Percentiles rank a stretch among this genome's conserved stretches.
phyloP scores from a whole-genome alignment of 164 flowering plant species.

The Vitis cinerea region DNA sequence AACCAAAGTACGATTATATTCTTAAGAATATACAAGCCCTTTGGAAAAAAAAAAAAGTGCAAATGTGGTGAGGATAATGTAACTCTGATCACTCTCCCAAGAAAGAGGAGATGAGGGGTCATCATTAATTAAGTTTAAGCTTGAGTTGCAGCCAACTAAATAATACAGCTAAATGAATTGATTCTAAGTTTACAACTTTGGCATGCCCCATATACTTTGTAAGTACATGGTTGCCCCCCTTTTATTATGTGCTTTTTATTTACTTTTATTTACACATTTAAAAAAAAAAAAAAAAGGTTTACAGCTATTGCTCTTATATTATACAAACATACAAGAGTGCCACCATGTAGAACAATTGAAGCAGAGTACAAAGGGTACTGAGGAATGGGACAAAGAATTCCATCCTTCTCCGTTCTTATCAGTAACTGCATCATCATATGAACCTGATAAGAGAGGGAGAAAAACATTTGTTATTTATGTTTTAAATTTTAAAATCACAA shows the following conservation, averaged over 20 bases:
- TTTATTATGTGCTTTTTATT: too few species aligned
- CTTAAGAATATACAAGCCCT: neutral
- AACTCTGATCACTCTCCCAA: too few species aligned
- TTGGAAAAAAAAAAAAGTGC: too few species aligned
- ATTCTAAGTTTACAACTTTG: too few species aligned
- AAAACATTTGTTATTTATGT: slow-evolving; percentile 1
- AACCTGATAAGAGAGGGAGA: slow-evolving; percentile 46
- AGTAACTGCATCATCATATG: slow-evolving; percentile 99
- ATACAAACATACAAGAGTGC: slow-evolving; percentile 69
- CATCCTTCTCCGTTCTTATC: slow-evolving; percentile 84
- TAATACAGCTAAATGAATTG: too few species aligned
- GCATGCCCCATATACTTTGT: too few species aligned
- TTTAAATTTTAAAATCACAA: neutral
- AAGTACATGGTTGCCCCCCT: too few species aligned
- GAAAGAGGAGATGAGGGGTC: too few species aligned
- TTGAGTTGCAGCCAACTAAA: neutral
- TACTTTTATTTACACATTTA: too few species aligned
- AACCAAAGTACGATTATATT: slow-evolving; percentile 2
- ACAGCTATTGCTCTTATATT: neutral
- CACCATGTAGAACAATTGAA: slow-evolving; percentile 97
- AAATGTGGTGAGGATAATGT: too few species aligned
- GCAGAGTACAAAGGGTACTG: slow-evolving; percentile 99
- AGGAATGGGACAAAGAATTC: slow-evolving; percentile 97
- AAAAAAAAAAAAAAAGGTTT: neutral
- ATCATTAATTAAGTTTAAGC: too few species aligned